Percentiles rank a stretch among this genome's conserved stretches.
Conservation (phyloP, 106 monocot species). For the Phalaenopsis equestris region DNA sequence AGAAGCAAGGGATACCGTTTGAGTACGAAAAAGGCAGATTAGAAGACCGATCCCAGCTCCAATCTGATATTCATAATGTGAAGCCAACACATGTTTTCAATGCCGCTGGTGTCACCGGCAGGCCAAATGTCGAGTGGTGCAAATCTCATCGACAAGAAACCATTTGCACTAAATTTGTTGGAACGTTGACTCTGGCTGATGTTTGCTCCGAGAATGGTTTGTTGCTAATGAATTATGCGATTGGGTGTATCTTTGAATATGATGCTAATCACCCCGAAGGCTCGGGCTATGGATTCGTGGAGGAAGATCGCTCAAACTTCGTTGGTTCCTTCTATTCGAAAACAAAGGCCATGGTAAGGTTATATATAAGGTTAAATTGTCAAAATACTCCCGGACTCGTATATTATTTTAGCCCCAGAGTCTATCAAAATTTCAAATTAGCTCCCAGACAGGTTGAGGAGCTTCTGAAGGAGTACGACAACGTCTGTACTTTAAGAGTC, state of each 20-base stretch:
- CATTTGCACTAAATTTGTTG: constrained; percentile 41
- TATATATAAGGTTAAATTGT: too few relatives aligned
- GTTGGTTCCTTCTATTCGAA: constrained; percentile 53
- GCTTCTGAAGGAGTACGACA: too few relatives aligned
- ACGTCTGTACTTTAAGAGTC: too few relatives aligned
- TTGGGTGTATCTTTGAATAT: constrained; percentile 57
- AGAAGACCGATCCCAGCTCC: constrained; percentile 29
- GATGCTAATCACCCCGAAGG: constrained; percentile 40
- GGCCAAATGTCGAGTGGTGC: constrained; percentile 56
- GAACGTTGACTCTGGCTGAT: constrained; percentile 42
- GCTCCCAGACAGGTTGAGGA: too few relatives aligned
- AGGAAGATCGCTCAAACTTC: constrained; percentile 50
- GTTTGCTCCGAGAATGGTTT: constrained; percentile 41
- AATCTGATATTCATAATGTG: constrained; percentile 32
- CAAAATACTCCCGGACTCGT: too few relatives aligned
- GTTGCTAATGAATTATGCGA: constrained; percentile 54
- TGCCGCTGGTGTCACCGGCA: constrained; percentile 53
- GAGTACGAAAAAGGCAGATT: constrained; percentile 45
- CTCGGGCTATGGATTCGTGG: constrained; percentile 50
- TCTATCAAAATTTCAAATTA: too few relatives aligned
- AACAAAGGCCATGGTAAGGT: constrained; percentile 52
- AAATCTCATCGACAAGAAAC: constrained; percentile 44
- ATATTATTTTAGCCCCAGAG: too few relatives aligned
- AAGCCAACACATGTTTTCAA: constrained; percentile 61
- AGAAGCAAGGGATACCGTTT: constrained; percentile 35